Percentiles rank a stretch among this genome's conserved stretches.
Conservation (phyloP, 1,139 yeast genomes). For the Suhomyces bolitotheri region DNA sequence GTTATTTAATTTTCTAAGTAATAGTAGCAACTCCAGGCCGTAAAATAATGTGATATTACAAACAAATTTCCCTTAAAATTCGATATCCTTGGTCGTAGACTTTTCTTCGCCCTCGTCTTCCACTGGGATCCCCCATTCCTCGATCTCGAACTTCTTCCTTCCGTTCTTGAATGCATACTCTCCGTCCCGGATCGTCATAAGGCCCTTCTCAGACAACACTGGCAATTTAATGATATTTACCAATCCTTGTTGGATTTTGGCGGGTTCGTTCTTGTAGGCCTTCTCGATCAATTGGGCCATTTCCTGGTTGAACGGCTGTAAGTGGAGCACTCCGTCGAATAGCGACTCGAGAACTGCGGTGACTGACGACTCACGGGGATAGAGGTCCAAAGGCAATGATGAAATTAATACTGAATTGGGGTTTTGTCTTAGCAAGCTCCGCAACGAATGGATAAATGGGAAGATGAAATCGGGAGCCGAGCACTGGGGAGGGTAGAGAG, state of each 20-base stretch:
- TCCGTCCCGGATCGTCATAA: constrained; percentile 71
- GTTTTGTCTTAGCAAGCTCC: constrained; percentile 53
- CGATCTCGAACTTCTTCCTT: constrained; percentile 77
- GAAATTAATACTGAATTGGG: constrained; percentile 48
- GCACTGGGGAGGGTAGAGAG: constrained; percentile 60
- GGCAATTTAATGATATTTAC: constrained; percentile 77
- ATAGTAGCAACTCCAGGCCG: too few relatives aligned
- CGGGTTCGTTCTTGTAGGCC: constrained; percentile 68
- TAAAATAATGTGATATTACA: too few relatives aligned
- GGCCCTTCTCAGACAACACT: constrained; percentile 69
- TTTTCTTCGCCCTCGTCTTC: constrained; percentile 60
- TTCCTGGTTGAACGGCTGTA: constrained; percentile 83
- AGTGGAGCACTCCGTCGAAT: constrained; percentile 68
- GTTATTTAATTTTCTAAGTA: too few relatives aligned
- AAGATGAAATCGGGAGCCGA: constrained; percentile 52
- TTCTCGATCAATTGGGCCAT: constrained; percentile 64
- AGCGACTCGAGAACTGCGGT: constrained; percentile 57
- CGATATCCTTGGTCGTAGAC: constrained; percentile 32
- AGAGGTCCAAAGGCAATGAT: constrained; percentile 68
- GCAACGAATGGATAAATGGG: constrained; percentile 63
- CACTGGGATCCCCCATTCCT: constrained; percentile 94
- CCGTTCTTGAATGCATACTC: constrained; percentile 90
- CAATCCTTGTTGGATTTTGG: constrained; percentile 83
- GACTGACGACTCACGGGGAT: constrained; percentile 54
- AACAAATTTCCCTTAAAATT: too few relatives aligned